Conservation (phyloP, 352 stramenopile species). For the Phytophthora crassamura region DNA sequence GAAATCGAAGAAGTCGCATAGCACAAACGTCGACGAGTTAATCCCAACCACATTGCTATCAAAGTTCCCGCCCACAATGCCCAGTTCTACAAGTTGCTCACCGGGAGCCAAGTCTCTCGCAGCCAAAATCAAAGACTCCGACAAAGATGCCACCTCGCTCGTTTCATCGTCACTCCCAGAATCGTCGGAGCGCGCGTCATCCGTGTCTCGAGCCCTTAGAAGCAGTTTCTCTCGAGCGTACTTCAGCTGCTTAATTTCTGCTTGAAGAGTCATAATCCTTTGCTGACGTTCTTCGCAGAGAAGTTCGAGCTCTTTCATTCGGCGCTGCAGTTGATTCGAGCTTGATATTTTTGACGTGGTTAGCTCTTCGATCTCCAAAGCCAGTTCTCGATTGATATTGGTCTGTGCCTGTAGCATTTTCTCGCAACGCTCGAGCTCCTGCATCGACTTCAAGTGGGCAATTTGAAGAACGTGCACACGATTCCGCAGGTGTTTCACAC, state of each 20-base stretch:
- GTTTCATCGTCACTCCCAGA: conserved; percentile 52
- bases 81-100: conserved; percentile 93
- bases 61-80: conserved; percentile 79
- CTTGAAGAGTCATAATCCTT: conserved; percentile 84
- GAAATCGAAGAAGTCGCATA: conserved; percentile 96
- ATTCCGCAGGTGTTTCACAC: conserved; percentile 71
- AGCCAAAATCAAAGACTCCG: conserved; percentile 72
- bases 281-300: conserved; percentile 85
- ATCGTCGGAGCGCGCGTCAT: conserved; percentile 30
- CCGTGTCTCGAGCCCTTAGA: conserved; percentile 31
- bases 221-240: conserved; percentile 72
- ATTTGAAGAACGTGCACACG: conserved; percentile 91
- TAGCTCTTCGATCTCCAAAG: conserved; percentile 91
- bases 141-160: conserved; percentile 60
- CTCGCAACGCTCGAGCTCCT: conserved; percentile 93
- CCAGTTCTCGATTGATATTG: conserved; percentile 94
- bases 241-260: conserved; percentile 87
- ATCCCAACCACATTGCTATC: conserved; percentile 67
- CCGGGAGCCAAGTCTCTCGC: conserved; percentile 72
- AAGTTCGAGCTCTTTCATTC: conserved; percentile 88
- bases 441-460: conserved; percentile 88
- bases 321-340: conserved; percentile 75
- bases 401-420: conserved; percentile 95
- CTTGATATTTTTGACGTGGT: conserved; percentile 75
- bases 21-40: conserved; percentile 89